Conservation (phyloP, 78 protist genomes). For the Speleostelium caveatum region DNA sequence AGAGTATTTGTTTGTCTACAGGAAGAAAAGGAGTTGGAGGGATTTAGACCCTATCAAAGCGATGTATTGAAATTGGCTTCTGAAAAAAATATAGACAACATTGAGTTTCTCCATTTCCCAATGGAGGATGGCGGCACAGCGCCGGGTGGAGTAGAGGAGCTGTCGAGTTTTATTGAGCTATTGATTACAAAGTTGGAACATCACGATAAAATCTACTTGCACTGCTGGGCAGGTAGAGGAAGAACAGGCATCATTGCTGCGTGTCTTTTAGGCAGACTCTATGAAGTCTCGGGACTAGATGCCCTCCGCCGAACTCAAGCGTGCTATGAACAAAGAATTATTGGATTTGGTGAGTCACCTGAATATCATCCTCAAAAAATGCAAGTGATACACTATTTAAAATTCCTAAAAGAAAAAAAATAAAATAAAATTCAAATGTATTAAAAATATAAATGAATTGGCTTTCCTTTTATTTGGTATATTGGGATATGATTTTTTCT, state of each 20-base stretch:
- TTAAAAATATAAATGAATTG: background rate
- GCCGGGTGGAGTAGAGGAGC: conserved; percentile 18
- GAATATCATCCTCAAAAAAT: conserved; percentile 69
- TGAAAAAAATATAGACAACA: conserved; percentile 15
- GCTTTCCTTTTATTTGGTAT: too few species aligned
- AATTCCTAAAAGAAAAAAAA: background rate
- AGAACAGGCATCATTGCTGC: conserved; percentile 58
- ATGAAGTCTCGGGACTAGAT: conserved; percentile 61
- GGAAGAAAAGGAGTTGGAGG: conserved; percentile 17
- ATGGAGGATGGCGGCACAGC: conserved; percentile 76
- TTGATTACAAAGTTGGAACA: background rate
- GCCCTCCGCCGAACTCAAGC: conserved; percentile 62
- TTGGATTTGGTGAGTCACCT: conserved; percentile 71
- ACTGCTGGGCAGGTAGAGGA: conserved; percentile 76
- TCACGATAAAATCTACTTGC: conserved; percentile 4
- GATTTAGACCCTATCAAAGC: conserved; percentile 34
- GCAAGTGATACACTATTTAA: conserved; percentile 68
- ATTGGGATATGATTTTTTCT: too few species aligned
- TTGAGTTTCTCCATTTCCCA: conserved; percentile 43
- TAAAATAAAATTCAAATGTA: background rate
- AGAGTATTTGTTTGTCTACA: conserved; percentile 74
- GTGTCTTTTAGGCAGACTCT: conserved; percentile 59
- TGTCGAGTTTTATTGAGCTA: conserved; percentile 33
- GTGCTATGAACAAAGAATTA: conserved; percentile 64
- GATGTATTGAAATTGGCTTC: conserved; percentile 12